Conservation (phyloP, 805 yeast species). For the Torulaspora gathmanii region DNA sequence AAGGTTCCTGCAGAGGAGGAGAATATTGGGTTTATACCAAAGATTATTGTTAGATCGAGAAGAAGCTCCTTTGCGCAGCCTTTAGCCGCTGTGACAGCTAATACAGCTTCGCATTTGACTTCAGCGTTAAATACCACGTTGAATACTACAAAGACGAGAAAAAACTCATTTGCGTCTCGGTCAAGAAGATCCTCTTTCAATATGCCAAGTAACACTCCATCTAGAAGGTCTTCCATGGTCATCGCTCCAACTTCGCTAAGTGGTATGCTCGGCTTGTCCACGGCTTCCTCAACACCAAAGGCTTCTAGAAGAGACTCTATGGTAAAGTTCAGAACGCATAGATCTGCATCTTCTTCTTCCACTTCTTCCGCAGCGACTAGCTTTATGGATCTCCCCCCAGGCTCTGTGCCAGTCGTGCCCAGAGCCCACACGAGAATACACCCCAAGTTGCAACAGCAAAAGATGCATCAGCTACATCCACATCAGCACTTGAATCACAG, state of each 20-base stretch:
- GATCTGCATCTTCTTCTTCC: conserved; percentile 10
- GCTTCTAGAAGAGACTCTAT: conserved; percentile 26
- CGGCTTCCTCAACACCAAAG: conserved; percentile 14
- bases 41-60: conserved; percentile 35
- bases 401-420: conserved; percentile 7
- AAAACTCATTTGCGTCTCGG: conserved; percentile 31
- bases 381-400: conserved; percentile 22
- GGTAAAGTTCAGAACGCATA: conserved; percentile 11
- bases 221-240: conserved; percentile 31
- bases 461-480: conserved; percentile 6
- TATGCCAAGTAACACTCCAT: conserved; percentile 23
- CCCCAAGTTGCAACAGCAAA: conserved; percentile 11
- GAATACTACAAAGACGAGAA: conserved; percentile 29
- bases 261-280: conserved; percentile 8
- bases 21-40: conserved; percentile 34
- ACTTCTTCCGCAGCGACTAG: conserved; percentile 8
- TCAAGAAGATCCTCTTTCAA: conserved; percentile 34
- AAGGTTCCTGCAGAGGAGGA: conserved; percentile 24
- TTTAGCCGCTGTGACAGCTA: conserved; percentile 8
- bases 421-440: conserved; percentile 11
- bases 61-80: conserved; percentile 29
- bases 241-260: conserved; percentile 26
- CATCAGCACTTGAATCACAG: conserved; percentile 9
- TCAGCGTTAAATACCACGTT: conserved; percentile 25
- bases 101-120: conserved; percentile 12